A percentile compares a stretch with the other conserved stretches of the same genome.
Conservation (phyloP, 108 stramenopile genomes). For the Phaeodactylum tricornutum region DNA sequence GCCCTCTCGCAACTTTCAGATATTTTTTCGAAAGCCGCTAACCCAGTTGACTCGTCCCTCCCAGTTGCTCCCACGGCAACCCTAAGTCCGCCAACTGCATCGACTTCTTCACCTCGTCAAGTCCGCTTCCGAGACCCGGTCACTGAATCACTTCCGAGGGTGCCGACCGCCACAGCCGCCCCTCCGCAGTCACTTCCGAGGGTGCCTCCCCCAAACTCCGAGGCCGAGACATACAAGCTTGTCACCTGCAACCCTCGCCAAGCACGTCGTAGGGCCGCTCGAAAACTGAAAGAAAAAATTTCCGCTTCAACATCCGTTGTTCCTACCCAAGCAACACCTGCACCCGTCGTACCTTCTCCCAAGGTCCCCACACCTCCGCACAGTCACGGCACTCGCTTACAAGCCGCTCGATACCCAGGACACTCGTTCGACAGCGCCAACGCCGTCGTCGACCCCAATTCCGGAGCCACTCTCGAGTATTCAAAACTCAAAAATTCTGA, state of each 20-base stretch:
- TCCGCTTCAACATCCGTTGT: background rate
- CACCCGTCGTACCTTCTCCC: background rate
- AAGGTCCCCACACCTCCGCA: no score
- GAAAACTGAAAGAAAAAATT: background rate
- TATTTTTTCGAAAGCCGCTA: no score
- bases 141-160: background rate
- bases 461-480: slow-evolving; percentile 12
- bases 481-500: slow-evolving; percentile 4
- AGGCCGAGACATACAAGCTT: background rate
- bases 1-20: no score
- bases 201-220: background rate
- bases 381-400: no score
- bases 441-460: slow-evolving; percentile 16
- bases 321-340: no score
- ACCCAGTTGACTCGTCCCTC: no score
- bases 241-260: background rate
- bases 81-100: no score
- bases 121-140: no score
- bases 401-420: slow-evolving; percentile 9
- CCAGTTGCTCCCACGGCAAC: no score
- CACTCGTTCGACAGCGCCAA: slow-evolving; percentile 7
- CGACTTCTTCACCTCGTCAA: background rate
- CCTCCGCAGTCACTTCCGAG: background rate
- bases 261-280: background rate
- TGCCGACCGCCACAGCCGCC: background rate